These are phyloP conservation scores for Fraxinus paxiana DNA, from an alignment of 305 asterid genomes.

Conservation along the genomic window DNA sequence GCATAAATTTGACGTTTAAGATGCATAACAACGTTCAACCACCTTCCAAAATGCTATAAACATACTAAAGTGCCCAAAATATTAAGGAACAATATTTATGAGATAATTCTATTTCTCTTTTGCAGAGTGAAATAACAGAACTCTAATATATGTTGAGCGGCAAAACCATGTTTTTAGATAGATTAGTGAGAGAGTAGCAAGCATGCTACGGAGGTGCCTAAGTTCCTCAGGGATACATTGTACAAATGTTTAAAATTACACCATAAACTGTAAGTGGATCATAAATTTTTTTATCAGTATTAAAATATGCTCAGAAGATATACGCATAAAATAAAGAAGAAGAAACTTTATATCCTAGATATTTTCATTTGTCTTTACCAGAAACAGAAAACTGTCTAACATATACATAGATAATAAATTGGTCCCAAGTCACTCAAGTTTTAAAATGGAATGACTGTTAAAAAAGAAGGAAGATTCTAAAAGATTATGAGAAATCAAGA, in stretches of 20 bases:
- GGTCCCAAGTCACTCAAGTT: not conserved
- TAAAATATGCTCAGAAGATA: not conserved
- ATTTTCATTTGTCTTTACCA: not conserved
- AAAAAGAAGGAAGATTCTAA: not conserved
- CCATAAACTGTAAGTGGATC: not conserved
- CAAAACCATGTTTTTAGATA: not conserved
- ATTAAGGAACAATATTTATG: not conserved
- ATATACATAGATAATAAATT: not conserved
- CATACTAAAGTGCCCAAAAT: not conserved
- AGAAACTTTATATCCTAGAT: not conserved
- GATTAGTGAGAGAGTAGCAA: not conserved
- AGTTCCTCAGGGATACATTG: not conserved
- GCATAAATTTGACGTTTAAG: not conserved
- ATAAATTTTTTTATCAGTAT: not conserved
- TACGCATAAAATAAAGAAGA: not conserved
- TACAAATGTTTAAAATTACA: not conserved
- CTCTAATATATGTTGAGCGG: not conserved
- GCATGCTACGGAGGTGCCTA: not conserved
- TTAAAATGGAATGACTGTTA: not conserved
- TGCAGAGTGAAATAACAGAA: not conserved
- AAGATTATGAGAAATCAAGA: not conserved
- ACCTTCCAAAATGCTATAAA: not conserved
- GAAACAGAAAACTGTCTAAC: slow-evolving; percentile 2
- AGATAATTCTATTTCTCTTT: not conserved
- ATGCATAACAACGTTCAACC: not conserved